Conservation (phyloP, 2,329 filamentous ascomycete genomes). For the Xylariaceae sp. region DNA sequence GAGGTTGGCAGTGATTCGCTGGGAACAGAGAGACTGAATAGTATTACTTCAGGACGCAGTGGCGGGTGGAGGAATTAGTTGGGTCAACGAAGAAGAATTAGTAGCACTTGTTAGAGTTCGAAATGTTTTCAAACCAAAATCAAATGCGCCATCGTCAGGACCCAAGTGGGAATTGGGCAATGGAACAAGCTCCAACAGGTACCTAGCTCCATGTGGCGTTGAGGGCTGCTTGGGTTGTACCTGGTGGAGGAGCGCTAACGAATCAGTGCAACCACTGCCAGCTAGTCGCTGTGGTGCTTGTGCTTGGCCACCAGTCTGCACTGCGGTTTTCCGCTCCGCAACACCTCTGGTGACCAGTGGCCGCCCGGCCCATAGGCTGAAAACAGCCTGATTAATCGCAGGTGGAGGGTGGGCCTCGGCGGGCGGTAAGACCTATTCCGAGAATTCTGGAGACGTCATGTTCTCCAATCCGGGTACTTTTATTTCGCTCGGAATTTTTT, state of each 20-base stretch:
- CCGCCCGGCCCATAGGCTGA: neutral
- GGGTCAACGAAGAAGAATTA: conserved; percentile 20
- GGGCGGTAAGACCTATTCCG: conserved; percentile 27
- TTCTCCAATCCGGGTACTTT: conserved; percentile 24
- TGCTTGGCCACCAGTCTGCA: no score
- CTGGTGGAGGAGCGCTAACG: conserved; percentile 9
- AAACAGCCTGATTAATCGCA: conserved; percentile 8
- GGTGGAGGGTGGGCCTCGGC: conserved; percentile 19
- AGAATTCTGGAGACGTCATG: conserved; percentile 29
- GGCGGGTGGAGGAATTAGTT: conserved; percentile 18
- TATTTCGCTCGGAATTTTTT: conserved; percentile 13
- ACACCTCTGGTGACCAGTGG: no score
- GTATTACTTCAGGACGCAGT: conserved; percentile 15
- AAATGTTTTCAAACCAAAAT: conserved; percentile 39
- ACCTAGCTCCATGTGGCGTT: conserved; percentile 10
- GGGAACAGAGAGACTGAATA: neutral
- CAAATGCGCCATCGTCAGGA: conserved; percentile 23
- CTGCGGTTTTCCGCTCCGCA: no score
- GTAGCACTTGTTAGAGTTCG: conserved; percentile 29
- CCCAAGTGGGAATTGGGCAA: neutral
- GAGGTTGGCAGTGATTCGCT: neutral
- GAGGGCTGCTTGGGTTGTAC: conserved; percentile 13
- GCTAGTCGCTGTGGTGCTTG: no score
- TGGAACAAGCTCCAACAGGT: conserved; percentile 1
- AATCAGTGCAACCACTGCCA: no score